Evolutionary conservation across 768 basidiomycete species (phyloP).

Genomic region (Panaeolus papilionaceus): DNA sequence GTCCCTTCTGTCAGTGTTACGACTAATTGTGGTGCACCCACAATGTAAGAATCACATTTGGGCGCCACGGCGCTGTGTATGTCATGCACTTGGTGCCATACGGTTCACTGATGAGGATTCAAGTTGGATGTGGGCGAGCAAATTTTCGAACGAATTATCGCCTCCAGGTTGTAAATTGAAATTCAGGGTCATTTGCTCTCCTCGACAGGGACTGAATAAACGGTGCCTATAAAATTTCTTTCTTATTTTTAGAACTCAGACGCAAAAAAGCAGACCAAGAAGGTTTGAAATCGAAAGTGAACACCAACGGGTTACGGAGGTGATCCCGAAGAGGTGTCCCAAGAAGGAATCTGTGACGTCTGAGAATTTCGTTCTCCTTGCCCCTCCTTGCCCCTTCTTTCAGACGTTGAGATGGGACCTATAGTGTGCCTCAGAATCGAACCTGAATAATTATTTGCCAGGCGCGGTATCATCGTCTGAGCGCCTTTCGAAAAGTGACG

Average conservation of each 20-base stretch:
- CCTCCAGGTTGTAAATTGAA: no score
- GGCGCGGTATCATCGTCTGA: no score
- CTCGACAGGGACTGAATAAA: no score
- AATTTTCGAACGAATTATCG: no score
- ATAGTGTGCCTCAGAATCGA: background rate
- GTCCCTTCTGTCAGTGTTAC: background rate
- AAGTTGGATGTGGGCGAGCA: no score
- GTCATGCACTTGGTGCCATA: no score
- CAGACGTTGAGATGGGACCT: constrained; percentile 1
- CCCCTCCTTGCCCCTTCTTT: background rate
- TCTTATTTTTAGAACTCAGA: constrained; percentile 4
- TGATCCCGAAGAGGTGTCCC: constrained; percentile 1
- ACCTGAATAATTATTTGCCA: background rate
- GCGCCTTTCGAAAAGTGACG: no score
- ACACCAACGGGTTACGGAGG: background rate
- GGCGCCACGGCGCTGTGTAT: no score
- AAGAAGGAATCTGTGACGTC: constrained; percentile 5
- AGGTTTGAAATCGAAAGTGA: background rate
- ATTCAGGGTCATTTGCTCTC: no score
- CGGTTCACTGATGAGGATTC: no score
- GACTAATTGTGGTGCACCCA: background rate
- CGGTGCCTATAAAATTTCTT: background rate
- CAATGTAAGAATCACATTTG: background rate
- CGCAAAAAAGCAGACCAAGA: background rate
- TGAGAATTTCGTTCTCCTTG: background rate